These are phyloP conservation scores for Leucaena leucocephala DNA, from an alignment of 306 rosid species.

Conservation along the genomic window DNA sequence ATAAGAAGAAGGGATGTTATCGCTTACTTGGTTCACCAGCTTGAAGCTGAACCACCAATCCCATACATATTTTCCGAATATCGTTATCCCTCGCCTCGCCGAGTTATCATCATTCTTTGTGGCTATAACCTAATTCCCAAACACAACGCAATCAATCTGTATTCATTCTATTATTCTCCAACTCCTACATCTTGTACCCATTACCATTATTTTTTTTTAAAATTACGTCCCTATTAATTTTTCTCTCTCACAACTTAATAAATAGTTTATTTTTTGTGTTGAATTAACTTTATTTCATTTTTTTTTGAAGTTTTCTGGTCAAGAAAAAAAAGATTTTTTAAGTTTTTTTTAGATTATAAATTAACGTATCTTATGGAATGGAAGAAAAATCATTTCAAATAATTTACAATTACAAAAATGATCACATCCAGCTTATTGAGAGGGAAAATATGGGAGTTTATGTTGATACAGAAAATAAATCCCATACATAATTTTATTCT, in stretches of 20 bases:
- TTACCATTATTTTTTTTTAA: too few species aligned
- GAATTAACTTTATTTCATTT: too few species aligned
- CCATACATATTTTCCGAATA: neutral
- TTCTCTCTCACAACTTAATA: too few species aligned
- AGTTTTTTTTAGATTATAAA: neutral
- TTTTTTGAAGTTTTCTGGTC: neutral
- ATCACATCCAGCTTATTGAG: too few species aligned
- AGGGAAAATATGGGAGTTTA: too few species aligned
- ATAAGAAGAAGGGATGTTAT: slow-evolving; percentile 1
- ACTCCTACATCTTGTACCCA: too few species aligned
- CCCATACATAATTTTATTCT: too few species aligned
- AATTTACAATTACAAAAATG: too few species aligned
- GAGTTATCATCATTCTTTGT: neutral
- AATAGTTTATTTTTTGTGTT: too few species aligned
- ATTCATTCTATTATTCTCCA: neutral
- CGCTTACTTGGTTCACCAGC: neutral
- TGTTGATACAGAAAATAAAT: too few species aligned
- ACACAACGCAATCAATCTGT: neutral
- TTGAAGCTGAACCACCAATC: slow-evolving; percentile 38
- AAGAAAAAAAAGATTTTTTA: neutral
- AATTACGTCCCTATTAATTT: too few species aligned
- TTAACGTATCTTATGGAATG: neutral
- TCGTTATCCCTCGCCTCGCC: slow-evolving; percentile 27
- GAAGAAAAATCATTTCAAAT: neutral
- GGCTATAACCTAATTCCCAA: slow-evolving; percentile 31